Conservation (phyloP, 495 filamentous ascomycete species). For the Neurospora africana region DNA sequence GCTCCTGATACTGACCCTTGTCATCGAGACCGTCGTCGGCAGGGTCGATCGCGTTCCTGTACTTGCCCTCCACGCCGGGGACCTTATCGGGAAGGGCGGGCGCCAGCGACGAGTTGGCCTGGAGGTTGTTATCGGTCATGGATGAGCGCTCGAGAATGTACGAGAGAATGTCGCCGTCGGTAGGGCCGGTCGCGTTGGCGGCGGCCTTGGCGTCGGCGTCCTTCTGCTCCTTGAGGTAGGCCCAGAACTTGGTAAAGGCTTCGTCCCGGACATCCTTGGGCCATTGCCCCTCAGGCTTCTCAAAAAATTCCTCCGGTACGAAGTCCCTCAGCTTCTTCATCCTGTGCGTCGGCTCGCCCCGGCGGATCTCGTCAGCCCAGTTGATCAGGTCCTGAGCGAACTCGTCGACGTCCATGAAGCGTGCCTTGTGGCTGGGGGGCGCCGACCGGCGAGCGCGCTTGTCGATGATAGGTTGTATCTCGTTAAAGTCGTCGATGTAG, state of each 20-base stretch:
- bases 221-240: slow-evolving; percentile 31
- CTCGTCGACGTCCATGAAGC: slow-evolving; percentile 54
- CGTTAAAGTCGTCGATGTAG: slow-evolving; percentile 82
- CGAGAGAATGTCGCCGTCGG: slow-evolving; percentile 28
- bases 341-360: slow-evolving; percentile 14
- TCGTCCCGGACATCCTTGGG: slow-evolving; percentile 15
- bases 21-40: slow-evolving; percentile 33
- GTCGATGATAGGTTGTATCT: slow-evolving; percentile 67
- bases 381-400: slow-evolving; percentile 44
- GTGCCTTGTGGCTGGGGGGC: slow-evolving; percentile 44
- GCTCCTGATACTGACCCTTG: slow-evolving; percentile 30
- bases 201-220: slow-evolving; percentile 31
- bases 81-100: slow-evolving; percentile 33
- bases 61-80: slow-evolving; percentile 33
- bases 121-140: slow-evolving; percentile 24
- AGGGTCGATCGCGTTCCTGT: slow-evolving; percentile 36
- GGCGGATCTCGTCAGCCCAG: slow-evolving; percentile 23
- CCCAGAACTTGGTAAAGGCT: slow-evolving; percentile 20
- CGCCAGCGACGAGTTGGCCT: slow-evolving; percentile 30
- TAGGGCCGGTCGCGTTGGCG: slow-evolving; percentile 37
- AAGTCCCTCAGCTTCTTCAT: slow-evolving; percentile 30
- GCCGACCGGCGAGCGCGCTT: slow-evolving; percentile 23
- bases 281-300: slow-evolving; percentile 19
- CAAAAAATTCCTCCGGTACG: slow-evolving; percentile 23
- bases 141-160: slow-evolving; percentile 32